phyloP scores from a whole-genome alignment of 192 early-diverging fungal genomes.

The Chytriomyces sp. region DNA sequence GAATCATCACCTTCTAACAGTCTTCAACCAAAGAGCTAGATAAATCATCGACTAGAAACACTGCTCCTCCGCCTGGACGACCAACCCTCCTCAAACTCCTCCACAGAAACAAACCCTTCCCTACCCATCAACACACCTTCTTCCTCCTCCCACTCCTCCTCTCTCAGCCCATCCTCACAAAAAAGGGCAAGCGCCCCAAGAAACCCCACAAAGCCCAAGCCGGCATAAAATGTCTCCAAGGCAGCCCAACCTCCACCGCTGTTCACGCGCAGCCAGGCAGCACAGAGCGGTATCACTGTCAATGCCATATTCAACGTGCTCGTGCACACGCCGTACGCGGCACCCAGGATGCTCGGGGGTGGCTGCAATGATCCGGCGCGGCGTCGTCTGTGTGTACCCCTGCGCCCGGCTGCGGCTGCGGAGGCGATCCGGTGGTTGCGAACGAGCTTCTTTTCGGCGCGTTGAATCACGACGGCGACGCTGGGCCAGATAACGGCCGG shows the following conservation, averaged over 20 bases:
- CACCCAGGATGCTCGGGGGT: constrained; percentile 38
- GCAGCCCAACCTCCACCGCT: constrained; percentile 37
- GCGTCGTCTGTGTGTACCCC: background rate
- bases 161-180: constrained; percentile 7
- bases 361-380: background rate
- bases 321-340: constrained; percentile 54
- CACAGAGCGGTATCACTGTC: constrained; percentile 50
- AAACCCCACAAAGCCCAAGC: constrained; percentile 42
- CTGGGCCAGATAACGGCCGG: constrained; percentile 67
- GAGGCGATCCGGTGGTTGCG: constrained; percentile 3
- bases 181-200: background rate
- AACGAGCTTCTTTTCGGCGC: constrained; percentile 38
- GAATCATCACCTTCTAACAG: too few relatives aligned
- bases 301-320: constrained; percentile 51
- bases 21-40: too few relatives aligned
- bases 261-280: constrained; percentile 48
- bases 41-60: too few relatives aligned
- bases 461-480: constrained; percentile 60
- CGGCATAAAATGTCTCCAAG: constrained; percentile 52
- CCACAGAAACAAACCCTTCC: too few relatives aligned
- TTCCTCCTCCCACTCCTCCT: background rate
- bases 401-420: background rate
- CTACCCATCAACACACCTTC: too few relatives aligned
- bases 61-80: too few relatives aligned
- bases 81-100: too few relatives aligned